Conservation (phyloP, 306 rosid genomes). For the Psophocarpus tetragonolobus region DNA sequence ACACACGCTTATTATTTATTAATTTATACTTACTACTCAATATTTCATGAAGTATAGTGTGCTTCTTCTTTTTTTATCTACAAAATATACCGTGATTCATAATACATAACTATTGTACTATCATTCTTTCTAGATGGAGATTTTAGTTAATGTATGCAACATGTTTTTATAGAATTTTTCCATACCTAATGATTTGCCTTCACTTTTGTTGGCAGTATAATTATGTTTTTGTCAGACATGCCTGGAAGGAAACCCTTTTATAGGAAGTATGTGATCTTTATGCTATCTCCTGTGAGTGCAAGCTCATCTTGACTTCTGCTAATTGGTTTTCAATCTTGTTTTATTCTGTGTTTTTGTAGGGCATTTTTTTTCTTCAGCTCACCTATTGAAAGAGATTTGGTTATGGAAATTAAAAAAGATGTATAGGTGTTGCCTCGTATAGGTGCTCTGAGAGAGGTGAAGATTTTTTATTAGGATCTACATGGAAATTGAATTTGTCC, state of each 20-base stretch:
- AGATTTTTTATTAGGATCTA: slow-evolving; percentile 29
- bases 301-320: slow-evolving; percentile 30
- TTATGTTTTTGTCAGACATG: slow-evolving; percentile 93
- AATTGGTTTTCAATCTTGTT: slow-evolving; percentile 28
- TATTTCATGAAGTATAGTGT: neutral
- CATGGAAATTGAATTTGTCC: slow-evolving; percentile 27
- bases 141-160: neutral
- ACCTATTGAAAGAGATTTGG: slow-evolving; percentile 70
- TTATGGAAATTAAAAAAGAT: slow-evolving; percentile 74
- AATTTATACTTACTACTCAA: neutral
- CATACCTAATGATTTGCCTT: slow-evolving; percentile 33
- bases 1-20: too few species aligned
- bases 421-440: slow-evolving; percentile 75
- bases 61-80: neutral
- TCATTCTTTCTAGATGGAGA: slow-evolving; percentile 16
- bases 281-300: slow-evolving; percentile 2
- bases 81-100: slow-evolving; percentile 3
- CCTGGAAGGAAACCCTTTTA: slow-evolving; percentile 84
- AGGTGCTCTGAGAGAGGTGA: slow-evolving; percentile 88
- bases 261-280: slow-evolving; percentile 73
- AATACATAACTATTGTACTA: neutral
- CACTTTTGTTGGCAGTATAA: slow-evolving; percentile 60
- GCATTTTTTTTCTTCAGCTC: slow-evolving; percentile 96
- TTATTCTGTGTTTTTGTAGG: slow-evolving; percentile 55
- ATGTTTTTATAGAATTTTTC: slow-evolving; percentile 9